These are phyloP conservation scores for Penicillium sclerotiorum DNA, from an alignment of 2,329 filamentous ascomycete species.

Conservation along the genomic window DNA sequence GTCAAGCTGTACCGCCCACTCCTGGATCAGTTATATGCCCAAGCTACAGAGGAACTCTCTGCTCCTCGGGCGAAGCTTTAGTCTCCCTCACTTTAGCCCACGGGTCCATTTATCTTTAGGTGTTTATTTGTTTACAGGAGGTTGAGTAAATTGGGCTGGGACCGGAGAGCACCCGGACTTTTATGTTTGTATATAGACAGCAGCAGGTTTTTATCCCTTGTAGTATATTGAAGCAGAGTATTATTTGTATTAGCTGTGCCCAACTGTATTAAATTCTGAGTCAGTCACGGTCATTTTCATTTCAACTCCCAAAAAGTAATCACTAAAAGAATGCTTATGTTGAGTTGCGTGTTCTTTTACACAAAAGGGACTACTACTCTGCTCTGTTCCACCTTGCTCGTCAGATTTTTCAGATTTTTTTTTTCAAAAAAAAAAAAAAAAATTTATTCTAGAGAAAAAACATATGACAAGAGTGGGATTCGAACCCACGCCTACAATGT, in stretches of 20 bases:
- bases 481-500: constrained; percentile 21
- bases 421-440: neutral
- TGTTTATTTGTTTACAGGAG: neutral
- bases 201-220: constrained; percentile 2
- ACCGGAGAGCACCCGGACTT: too few relatives aligned
- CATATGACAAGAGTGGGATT: constrained; percentile 24
- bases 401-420: too few relatives aligned
- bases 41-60: constrained; percentile 48
- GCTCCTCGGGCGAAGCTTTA: constrained; percentile 46
- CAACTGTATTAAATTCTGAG: neutral
- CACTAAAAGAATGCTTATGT: too few relatives aligned
- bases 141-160: neutral
- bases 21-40: constrained; percentile 64
- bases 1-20: constrained; percentile 63
- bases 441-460: too few relatives aligned
- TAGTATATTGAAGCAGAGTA: constrained; percentile 10
- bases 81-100: neutral
- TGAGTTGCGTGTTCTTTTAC: too few relatives aligned
- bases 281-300: neutral
- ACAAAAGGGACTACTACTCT: too few relatives aligned
- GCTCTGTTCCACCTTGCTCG: too few relatives aligned
- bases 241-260: neutral
- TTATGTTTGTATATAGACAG: constrained; percentile 1
- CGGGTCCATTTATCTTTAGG: neutral
- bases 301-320: too few relatives aligned